These are phyloP conservation scores for Cladorrhinum samala DNA, from an alignment of 495 filamentous ascomycete species.

Conservation along the genomic window DNA sequence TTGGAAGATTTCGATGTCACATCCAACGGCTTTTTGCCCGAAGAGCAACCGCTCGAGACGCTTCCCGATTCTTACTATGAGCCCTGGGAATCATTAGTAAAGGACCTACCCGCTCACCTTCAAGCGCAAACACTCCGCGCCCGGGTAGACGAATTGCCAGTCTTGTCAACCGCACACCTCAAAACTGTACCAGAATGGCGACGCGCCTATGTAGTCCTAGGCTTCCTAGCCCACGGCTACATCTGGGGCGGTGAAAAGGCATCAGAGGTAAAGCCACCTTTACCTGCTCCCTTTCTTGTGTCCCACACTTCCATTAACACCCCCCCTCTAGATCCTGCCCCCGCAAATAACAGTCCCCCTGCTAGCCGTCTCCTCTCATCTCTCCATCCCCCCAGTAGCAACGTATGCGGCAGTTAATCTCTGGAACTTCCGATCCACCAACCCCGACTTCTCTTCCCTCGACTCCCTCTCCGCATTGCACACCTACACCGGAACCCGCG, in stretches of 20 bases:
- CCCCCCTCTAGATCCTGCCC: background rate
- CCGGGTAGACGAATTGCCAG: constrained; percentile 61
- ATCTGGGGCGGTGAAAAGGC: constrained; percentile 54
- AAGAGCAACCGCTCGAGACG: constrained; percentile 56
- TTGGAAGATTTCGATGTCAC: constrained; percentile 23
- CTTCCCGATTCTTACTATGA: constrained; percentile 72
- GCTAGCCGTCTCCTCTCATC: background rate
- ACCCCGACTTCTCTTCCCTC: constrained; percentile 56
- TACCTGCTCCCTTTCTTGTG: background rate
- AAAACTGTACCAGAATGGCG: constrained; percentile 68
- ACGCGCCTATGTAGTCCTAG: constrained; percentile 69
- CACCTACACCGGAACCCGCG: constrained; percentile 84
- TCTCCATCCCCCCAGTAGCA: constrained; percentile 69
- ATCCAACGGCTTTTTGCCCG: constrained; percentile 68
- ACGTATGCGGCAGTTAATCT: constrained; percentile 83
- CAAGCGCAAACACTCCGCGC: constrained; percentile 59
- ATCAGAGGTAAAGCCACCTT: constrained; percentile 22
- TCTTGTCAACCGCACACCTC: constrained; percentile 61
- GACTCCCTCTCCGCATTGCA: constrained; percentile 69
- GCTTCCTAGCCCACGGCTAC: constrained; percentile 76
- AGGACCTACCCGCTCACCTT: constrained; percentile 61
- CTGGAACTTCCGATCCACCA: constrained; percentile 71
- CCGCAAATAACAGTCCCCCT: background rate
- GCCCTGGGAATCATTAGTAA: constrained; percentile 69
- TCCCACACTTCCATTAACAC: too few relatives aligned